A percentile compares a stretch with the other conserved stretches of the same genome.
These are phyloP conservation scores for Metschnikowia matae DNA, from an alignment of 805 yeast species.

Conservation along the genomic window DNA sequence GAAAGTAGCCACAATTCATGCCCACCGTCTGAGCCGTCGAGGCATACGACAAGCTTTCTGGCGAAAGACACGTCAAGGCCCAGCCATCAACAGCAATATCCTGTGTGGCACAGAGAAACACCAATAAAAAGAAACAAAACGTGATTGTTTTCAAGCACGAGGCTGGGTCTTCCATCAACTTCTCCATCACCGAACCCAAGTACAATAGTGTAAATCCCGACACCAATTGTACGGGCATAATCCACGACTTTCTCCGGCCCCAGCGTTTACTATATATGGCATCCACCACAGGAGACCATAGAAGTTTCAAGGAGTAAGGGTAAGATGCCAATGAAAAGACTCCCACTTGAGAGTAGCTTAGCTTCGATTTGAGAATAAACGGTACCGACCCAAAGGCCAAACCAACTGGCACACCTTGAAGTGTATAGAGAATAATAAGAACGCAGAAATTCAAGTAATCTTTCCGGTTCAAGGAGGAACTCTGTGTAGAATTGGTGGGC, in stretches of 20 bases:
- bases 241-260: conserved; percentile 92
- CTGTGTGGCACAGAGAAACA: conserved; percentile 92
- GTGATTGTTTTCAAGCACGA: conserved; percentile 57
- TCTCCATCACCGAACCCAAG: conserved; percentile 56
- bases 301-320: conserved; percentile 85
- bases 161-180: conserved; percentile 47
- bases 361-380: conserved; percentile 74
- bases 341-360: conserved; percentile 87
- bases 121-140: conserved; percentile 65
- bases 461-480: conserved; percentile 7
- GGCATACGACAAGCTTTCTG: conserved; percentile 79
- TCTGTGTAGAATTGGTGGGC: neutral
- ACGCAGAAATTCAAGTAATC: conserved; percentile 46
- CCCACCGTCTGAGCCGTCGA: conserved; percentile 98
- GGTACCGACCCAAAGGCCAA: conserved; percentile 94
- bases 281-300: conserved; percentile 97
- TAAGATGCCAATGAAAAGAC: conserved; percentile 87
- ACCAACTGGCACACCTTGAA: conserved; percentile 98
- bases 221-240: conserved; percentile 84
- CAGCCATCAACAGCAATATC: conserved; percentile 99
- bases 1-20: conserved; percentile 85
- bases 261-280: conserved; percentile 62
- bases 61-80: conserved; percentile 86
- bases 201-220: conserved; percentile 64
- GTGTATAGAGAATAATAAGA: conserved; percentile 67